Conservation (phyloP, 768 basidiomycete species). For the Coprinopsis sp. region DNA sequence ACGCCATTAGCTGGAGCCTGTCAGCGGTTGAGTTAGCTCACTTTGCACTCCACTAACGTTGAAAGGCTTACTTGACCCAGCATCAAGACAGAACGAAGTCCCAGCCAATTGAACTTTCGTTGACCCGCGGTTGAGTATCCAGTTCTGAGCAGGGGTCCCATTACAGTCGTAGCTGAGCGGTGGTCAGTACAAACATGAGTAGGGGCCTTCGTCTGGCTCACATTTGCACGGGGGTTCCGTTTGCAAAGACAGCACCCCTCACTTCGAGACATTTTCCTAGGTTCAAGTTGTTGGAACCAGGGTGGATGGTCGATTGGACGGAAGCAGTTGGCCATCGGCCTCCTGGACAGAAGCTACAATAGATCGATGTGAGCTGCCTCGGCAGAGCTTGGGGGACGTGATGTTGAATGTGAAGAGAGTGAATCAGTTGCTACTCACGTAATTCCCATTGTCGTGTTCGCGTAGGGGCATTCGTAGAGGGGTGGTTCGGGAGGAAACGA, state of each 20-base stretch:
- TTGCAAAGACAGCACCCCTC: constrained; percentile 19
- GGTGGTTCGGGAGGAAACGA: constrained; percentile 16
- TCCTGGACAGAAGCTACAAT: constrained; percentile 4
- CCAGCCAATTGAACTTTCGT: constrained; percentile 23
- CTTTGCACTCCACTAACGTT: not conserved
- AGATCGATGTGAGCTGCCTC: no score
- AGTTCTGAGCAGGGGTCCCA: constrained; percentile 26
- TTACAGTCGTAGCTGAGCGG: constrained; percentile 30
- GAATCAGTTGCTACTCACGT: constrained; percentile 6
- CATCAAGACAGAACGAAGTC: constrained; percentile 30
- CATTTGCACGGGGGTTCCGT: constrained; percentile 34
- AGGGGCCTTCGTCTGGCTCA: constrained; percentile 7
- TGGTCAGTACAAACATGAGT: not conserved
- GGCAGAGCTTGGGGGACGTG: no score
- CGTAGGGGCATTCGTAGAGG: constrained; percentile 17
- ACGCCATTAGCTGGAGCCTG: constrained; percentile 25
- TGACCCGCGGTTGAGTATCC: constrained; percentile 20
- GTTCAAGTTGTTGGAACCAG: constrained; percentile 16
- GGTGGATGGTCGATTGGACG: constrained; percentile 15
- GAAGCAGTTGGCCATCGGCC: constrained; percentile 1
- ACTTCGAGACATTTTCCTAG: constrained; percentile 28
- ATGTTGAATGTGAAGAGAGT: no score
- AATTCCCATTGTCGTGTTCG: constrained; percentile 2
- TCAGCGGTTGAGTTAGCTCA: not conserved
- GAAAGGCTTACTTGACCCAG: constrained; percentile 27